These are phyloP conservation scores for Talaromyces rugulosus DNA, from an alignment of 2,329 filamentous ascomycete genomes.

Conservation along the genomic window DNA sequence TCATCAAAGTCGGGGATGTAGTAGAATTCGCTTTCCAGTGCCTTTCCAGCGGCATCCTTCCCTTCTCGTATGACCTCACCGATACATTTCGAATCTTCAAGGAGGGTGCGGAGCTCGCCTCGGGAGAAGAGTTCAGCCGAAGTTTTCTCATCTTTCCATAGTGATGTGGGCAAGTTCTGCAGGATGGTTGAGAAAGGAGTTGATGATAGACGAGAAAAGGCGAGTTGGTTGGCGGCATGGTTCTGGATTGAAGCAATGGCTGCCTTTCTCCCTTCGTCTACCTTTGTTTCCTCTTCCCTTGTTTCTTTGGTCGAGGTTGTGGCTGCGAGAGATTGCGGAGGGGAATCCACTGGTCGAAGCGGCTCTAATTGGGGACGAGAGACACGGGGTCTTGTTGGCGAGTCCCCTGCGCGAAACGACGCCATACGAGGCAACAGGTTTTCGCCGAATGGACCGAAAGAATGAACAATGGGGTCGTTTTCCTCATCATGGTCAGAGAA, in stretches of 20 bases:
- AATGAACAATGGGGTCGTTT: constrained; percentile 88
- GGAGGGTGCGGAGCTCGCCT: constrained; percentile 63
- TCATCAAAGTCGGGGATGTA: constrained; percentile 85
- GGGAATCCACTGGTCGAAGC: constrained; percentile 30
- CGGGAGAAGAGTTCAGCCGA: constrained; percentile 50
- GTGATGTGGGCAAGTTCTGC: constrained; percentile 69
- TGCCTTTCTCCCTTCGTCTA: constrained; percentile 9
- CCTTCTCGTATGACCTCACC: constrained; percentile 86
- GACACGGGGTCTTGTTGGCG: constrained; percentile 48
- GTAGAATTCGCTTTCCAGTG: constrained; percentile 94
- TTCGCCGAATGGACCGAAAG: constrained; percentile 84
- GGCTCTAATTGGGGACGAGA: constrained; percentile 28
- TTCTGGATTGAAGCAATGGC: constrained; percentile 50
- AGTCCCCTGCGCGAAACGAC: constrained; percentile 64
- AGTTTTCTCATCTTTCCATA: constrained; percentile 48
- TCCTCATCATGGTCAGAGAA: constrained; percentile 83
- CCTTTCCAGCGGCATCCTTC: constrained; percentile 92
- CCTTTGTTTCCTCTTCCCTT: constrained; percentile 12
- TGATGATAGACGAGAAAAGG: constrained; percentile 87
- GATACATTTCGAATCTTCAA: constrained; percentile 72
- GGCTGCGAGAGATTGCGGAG: constrained; percentile 21
- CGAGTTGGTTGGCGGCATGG: constrained; percentile 91
- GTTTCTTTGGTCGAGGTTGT: constrained; percentile 19
- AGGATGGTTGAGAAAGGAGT: constrained; percentile 87
- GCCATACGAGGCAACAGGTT: constrained; percentile 79